Evolutionary conservation across 2,329 filamentous ascomycete species (phyloP), one percentile per base, ranked within the genome.

Genomic region (Conoideocrella luteorostrata): DNA sequence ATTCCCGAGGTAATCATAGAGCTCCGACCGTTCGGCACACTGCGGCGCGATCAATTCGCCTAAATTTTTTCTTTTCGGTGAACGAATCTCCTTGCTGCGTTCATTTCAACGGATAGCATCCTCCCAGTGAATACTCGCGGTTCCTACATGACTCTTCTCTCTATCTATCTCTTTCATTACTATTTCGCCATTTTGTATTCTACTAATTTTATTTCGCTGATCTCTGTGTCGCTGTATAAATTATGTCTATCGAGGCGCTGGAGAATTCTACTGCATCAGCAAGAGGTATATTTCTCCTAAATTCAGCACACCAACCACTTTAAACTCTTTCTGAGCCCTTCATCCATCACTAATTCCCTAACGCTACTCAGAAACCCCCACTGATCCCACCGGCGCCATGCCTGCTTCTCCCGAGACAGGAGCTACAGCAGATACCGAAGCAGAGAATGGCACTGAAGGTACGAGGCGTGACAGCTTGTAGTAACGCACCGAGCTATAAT

Each of bases 391-490:
- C 37, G 56, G 56, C 47, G 50, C 50, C 39, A 48, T 40, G 12
- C 48, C 51, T 42, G 50, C 53, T 26, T 50, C 56, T 40, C 53
- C 54, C 30, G 56, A 60, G 40, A 50, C 44, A 13, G 59, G 58
- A 40, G 47, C 23, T 37, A 34, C 30, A 26, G 21, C 50, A 20
- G 59, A 63, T 29, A 50, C 53, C 17, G 59, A 58, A 18, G 47
- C 53, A n/a, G 63, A 65, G 32, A 49, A 52, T 41, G 63, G 53
- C 41, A 56, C 54, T 23, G 65, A 68, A 54, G 56, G 65, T 67
- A 57, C 35, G 48, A 36, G n/a, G n/a, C n/a, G n/a, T n/a, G n/a
- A n/a, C n/a, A n/a, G n/a, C n/a, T 7, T 34, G 7, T 18, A 24
- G 30, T 9, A 22, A 28, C 20, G n/a, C 20, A 13, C 15, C 9